Base-by-base conservation (phyloP, 1,139 yeast species). In the Suhomyces atakaporum region DNA sequence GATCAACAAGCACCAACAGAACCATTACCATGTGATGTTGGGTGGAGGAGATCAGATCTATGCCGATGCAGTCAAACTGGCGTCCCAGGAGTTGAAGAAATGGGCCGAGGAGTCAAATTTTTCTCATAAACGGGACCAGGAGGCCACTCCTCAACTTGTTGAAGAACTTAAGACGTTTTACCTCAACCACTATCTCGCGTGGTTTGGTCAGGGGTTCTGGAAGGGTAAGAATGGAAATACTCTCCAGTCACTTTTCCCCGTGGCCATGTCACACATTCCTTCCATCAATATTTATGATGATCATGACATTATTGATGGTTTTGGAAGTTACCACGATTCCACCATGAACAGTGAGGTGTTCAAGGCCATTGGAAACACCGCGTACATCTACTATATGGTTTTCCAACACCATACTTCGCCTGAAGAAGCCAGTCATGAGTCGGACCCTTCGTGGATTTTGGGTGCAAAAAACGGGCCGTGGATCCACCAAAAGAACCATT, bases 41-140 rank as follows among this genome's bases (percentile, higher is more conserved):
- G 97, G 97, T 14, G 97, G 97, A 33, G 98, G 98, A 22, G 98
- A 92, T 60, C 98, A 92, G 63, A 75, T 92, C 36, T 92, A 92
- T 60, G 81, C 90, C 39, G 97, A 92, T 60, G 73, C 89, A 3
- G 79, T 92, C 48, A 85, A 83, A 56, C 52, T 75, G 24, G 70
- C 79, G 27, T 78, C 84, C 5, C 53, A 69, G 31, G 66, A 69
- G 23, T 73, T 84, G 48, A 63, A 73, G 43, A 59, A 76, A 27
- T 90, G 97, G 97, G 60, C 79, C 28, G 55, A 65, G 21, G 79
- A 75, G 44, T 68, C 64, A 29, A 75, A 74, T 46, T 66, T 75
- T 25, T 42, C 67, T 47, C 69, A 67, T 46, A 81, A 80, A 50
- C 39, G 44, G 10, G 50, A 50, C 2, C 60, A 62, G 40, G 59